A percentile compares a stretch with the other conserved stretches of the same genome.
These are phyloP conservation scores for Calonectria naviculata DNA, from an alignment of 2,329 filamentous ascomycete genomes.

Conservation along the genomic window DNA sequence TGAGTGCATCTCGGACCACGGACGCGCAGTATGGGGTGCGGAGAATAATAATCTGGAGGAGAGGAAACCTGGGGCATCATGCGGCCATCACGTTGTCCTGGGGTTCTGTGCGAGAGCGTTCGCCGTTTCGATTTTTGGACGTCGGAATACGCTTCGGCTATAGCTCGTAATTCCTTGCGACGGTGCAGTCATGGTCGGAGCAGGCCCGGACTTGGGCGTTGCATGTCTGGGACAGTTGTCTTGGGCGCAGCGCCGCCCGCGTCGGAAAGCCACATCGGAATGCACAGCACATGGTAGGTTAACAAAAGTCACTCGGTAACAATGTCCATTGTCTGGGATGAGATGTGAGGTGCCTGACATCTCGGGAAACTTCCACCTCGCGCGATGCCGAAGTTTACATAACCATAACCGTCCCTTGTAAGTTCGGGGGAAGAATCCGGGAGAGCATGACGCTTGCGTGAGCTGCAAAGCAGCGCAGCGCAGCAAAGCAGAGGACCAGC, in stretches of 20 bases:
- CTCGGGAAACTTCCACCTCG: conserved; percentile 25
- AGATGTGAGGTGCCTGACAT: not conserved
- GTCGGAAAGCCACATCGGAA: conserved; percentile 6
- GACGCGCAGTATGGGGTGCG: not conserved
- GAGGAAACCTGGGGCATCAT: conserved; percentile 19
- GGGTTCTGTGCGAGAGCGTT: not conserved
- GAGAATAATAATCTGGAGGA: conserved; percentile 4
- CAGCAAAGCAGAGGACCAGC: not conserved
- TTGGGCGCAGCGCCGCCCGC: not conserved
- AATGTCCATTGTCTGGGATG: not conserved
- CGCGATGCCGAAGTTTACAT: not conserved
- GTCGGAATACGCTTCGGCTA: conserved; percentile 11
- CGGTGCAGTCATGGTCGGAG: not conserved
- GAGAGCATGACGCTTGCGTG: not conserved
- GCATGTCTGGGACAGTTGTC: not conserved
- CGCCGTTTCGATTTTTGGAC: not conserved
- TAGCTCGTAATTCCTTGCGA: conserved; percentile 14
- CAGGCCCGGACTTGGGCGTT: not conserved
- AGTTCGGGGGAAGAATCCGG: not conserved
- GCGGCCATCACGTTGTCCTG: not conserved
- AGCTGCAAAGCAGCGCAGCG: not conserved
- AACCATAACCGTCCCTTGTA: not conserved
- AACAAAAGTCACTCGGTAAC: not conserved
- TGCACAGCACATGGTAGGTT: not conserved
- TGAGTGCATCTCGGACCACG: not conserved